Conservation (phyloP, 2,329 filamentous ascomycete genomes). For the Diplodia corticola region DNA sequence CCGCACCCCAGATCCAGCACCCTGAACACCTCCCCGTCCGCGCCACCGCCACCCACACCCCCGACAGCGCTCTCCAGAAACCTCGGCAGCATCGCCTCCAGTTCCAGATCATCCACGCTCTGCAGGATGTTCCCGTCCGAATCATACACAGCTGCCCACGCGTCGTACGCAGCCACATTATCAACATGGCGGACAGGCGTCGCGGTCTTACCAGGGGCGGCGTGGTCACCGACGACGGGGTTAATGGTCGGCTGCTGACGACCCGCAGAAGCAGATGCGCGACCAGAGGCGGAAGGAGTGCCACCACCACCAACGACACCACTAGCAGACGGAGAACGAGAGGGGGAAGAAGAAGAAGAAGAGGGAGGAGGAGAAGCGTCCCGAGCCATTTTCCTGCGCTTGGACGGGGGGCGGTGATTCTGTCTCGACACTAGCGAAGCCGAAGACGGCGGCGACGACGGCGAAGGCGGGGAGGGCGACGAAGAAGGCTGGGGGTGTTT, state of each 20-base stretch:
- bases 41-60: conserved; percentile 16
- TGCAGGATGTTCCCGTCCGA: conserved; percentile 67
- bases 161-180: conserved; percentile 51
- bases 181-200: conserved; percentile 36
- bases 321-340: background rate
- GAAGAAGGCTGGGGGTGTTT: background rate
- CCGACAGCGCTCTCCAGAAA: conserved; percentile 44
- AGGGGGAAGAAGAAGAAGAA: background rate
- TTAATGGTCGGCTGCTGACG: background rate
- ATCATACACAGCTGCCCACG: conserved; percentile 61
- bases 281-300: background rate
- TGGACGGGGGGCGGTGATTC: background rate
- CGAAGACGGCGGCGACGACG: background rate
- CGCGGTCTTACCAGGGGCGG: conserved; percentile 25
- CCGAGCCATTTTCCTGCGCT: background rate
- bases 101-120: conserved; percentile 60
- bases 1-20: conserved; percentile 66
- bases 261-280: background rate
- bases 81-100: conserved; percentile 52
- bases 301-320: background rate
- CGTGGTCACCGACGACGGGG: background rate
- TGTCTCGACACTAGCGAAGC: background rate
- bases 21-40: conserved; percentile 33
- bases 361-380: background rate
- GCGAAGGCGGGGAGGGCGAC: background rate